Base-by-base conservation (phyloP, 1,139 yeast species). In the Blastobotrys buckinghamii region DNA sequence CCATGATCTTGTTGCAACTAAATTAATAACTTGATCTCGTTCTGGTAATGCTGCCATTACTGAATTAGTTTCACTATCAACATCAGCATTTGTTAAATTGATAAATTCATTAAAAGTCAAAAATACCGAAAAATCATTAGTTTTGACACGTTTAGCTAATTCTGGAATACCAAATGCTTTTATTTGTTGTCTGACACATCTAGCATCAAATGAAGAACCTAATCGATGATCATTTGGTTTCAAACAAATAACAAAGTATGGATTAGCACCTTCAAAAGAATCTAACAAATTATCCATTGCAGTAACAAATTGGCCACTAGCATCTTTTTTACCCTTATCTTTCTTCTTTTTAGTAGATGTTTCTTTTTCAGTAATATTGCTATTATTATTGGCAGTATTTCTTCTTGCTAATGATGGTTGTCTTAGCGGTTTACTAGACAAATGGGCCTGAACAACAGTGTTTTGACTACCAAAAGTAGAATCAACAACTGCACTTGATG, bases 131-230 rank as follows among this genome's bases (percentile, higher is more conserved):
- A 64, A 66, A 49, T 71, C 74, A 12, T 68, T 66, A 26, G 55
- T 55, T 49, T 67, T 67, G 16, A 70, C 69, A 1, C 71, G 62
- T 33, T 61, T 59, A 2, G 73, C 71, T 38, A 71, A 59, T 49
- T 70, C 74, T 5, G 74, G 70, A 17, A 71, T 56, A 9, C 74
- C 73, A 44, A 69, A 61, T 1, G 74, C 73, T 42, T 66, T 63
- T 26, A 70, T 63, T 51, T 70, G 74, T 53, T 70, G 73, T 19
- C 72, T 60, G 12, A 70, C 72, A 50, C 73, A 69, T 17, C 73
- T 59, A 4, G 73, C 73, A 48, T 70, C 74, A 48, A 71, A 61
- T 15, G 69, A 66, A 8, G 65, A 62, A 1, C 68, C 57, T 12
- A 68, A 56, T 13, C 68, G 58, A 41, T 69, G 65, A 46, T 70